Conservation (phyloP, 176 grass and related monocot genomes). For the Musa itinerans region DNA sequence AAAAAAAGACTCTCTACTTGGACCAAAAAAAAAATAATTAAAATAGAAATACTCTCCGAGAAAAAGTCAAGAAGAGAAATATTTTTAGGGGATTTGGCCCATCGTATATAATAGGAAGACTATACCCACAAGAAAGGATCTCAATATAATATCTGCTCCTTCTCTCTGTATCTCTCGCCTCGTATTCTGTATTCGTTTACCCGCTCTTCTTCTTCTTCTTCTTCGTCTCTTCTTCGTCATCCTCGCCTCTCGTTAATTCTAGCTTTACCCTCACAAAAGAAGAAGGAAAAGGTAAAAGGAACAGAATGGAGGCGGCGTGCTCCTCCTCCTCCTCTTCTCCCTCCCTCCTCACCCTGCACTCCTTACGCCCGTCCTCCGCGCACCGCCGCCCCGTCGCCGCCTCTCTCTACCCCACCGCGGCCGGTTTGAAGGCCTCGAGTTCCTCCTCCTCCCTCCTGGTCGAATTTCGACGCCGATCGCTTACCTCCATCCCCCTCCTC, state of each 20-base stretch:
- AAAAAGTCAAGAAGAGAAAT: too few relatives aligned
- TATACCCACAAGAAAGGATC: too few relatives aligned
- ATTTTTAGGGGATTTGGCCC: too few relatives aligned
- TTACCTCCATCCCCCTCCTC: neutral
- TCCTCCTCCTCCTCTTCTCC: neutral
- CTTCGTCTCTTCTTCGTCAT: neutral
- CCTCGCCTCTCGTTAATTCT: neutral
- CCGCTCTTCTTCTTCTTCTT: neutral
- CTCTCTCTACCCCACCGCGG: neutral
- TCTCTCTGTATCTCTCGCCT: neutral
- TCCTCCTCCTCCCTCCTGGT: neutral
- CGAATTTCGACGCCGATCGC: neutral
- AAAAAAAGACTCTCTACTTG: too few relatives aligned
- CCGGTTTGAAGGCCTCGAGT: neutral
- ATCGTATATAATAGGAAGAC: too few relatives aligned
- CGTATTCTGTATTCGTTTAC: neutral
- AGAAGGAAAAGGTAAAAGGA: neutral
- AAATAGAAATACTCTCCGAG: too few relatives aligned
- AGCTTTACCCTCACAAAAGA: too few relatives aligned
- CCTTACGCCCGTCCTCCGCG: neutral
- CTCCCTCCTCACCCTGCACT: neutral
- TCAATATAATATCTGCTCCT: too few relatives aligned
- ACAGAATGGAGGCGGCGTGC: conserved; percentile 6
- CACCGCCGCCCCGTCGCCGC: neutral
- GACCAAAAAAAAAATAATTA: too few relatives aligned